These are phyloP conservation scores for Podaxis mareebaensis DNA, from an alignment of 768 basidiomycete species.

Conservation along the genomic window DNA sequence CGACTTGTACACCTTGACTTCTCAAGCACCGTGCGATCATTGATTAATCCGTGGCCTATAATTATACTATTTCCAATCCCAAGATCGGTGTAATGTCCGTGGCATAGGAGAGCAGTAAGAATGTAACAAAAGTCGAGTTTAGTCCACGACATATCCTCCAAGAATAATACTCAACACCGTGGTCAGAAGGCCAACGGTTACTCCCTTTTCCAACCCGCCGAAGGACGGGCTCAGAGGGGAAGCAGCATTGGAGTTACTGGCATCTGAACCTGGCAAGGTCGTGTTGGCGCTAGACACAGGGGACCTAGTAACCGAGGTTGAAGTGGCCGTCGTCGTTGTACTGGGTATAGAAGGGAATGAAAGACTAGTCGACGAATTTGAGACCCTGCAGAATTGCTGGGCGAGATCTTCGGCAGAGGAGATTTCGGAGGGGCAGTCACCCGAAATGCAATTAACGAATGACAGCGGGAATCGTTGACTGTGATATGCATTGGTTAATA, in stretches of 20 bases:
- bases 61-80: neutral
- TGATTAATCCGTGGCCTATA: neutral
- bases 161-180: neutral
- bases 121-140: neutral
- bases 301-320: neutral
- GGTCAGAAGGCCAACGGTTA: neutral
- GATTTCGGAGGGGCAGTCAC: slow-evolving; percentile 37
- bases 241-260: slow-evolving; percentile 4
- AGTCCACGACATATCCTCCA: neutral
- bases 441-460: slow-evolving; percentile 38
- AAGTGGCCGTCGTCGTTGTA: slow-evolving; percentile 9
- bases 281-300: neutral
- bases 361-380: slow-evolving; percentile 34
- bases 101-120: neutral
- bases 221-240: no score
- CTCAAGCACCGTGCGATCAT: no score
- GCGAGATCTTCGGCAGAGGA: slow-evolving; percentile 42
- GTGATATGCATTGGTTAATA: neutral
- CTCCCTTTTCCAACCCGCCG: neutral
- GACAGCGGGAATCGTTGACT: slow-evolving; percentile 36
- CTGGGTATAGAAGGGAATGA: slow-evolving; percentile 33
- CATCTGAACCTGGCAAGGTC: neutral
- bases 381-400: slow-evolving; percentile 47
- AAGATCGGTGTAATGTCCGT: neutral
- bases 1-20: no score